These are phyloP conservation scores for Chloranthus sessilifolius DNA, from an alignment of 164 flowering plant genomes.

Conservation along the genomic window DNA sequence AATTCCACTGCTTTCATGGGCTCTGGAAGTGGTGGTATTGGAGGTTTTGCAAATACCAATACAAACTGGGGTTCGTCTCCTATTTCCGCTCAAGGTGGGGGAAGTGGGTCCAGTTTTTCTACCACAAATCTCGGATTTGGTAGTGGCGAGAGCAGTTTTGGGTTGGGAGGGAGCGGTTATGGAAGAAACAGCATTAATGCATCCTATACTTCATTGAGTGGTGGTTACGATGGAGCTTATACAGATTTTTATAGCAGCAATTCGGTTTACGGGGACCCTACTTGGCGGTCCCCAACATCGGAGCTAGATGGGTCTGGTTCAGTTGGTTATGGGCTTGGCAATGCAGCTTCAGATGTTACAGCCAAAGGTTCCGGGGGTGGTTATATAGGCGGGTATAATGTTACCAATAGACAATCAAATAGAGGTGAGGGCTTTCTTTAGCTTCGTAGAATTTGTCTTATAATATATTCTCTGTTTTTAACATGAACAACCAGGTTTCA, in stretches of 20 bases:
- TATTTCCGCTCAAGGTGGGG: constrained; percentile 34
- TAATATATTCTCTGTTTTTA: too few relatives aligned
- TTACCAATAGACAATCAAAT: constrained; percentile 64
- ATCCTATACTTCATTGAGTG: constrained; percentile 39
- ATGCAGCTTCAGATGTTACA: constrained; percentile 43
- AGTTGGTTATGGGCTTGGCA: constrained; percentile 62
- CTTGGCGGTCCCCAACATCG: constrained; percentile 58
- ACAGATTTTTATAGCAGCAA: constrained; percentile 38
- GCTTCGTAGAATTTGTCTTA: background rate
- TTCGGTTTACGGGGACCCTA: constrained; percentile 51
- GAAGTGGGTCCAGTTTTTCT: constrained; percentile 24
- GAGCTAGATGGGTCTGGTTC: constrained; percentile 54
- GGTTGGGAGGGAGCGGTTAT: constrained; percentile 40
- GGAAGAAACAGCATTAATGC: constrained; percentile 47
- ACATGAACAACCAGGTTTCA: too few relatives aligned
- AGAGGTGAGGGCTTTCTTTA: constrained; percentile 45
- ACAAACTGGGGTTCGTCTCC: constrained; percentile 55
- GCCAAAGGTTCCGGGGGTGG: constrained; percentile 43
- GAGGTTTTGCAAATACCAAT: constrained; percentile 44
- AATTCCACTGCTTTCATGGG: constrained; percentile 32
- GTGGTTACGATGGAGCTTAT: constrained; percentile 42
- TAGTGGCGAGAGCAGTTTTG: constrained; percentile 32
- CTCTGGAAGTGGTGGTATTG: constrained; percentile 42
- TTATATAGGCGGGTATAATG: constrained; percentile 53
- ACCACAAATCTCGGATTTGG: constrained; percentile 28